Evolutionary conservation across 2,329 filamentous ascomycete genomes (phyloP).

Genomic region (Cercospora citrullina): DNA sequence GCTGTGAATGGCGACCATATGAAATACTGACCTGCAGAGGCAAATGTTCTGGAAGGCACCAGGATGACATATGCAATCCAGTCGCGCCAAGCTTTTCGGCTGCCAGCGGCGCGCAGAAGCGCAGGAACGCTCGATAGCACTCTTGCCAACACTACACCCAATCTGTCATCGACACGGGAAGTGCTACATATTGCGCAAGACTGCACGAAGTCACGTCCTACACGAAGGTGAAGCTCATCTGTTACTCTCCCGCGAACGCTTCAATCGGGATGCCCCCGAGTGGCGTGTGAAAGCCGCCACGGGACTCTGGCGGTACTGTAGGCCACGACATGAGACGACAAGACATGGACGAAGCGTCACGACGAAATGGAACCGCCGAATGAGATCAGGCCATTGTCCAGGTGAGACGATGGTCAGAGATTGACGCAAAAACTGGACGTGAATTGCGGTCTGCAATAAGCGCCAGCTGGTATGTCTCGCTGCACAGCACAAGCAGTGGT

Average conservation of each 20-base stretch:
- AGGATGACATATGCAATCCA: slow-evolving; percentile 2
- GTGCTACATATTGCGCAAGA: not conserved
- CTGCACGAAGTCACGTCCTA: not conserved
- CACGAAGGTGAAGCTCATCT: too few species aligned
- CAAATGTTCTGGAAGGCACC: slow-evolving; percentile 8
- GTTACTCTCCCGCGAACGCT: too few species aligned
- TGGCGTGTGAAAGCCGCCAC: too few species aligned
- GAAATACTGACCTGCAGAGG: slow-evolving; percentile 5
- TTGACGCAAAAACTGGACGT: not conserved
- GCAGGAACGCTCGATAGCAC: not conserved
- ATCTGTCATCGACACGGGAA: not conserved
- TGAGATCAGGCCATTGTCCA: not conserved
- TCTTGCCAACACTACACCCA: not conserved
- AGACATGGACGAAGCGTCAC: not conserved
- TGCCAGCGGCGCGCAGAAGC: not conserved
- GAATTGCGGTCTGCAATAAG: not conserved
- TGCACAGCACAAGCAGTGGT: not conserved
- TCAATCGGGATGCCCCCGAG: too few species aligned
- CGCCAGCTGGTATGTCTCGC: not conserved
- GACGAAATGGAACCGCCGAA: not conserved
- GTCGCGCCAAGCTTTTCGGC: slow-evolving; percentile 1
- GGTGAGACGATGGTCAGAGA: not conserved
- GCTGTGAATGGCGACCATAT: not conserved
- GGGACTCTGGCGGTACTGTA: not conserved
- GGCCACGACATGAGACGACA: not conserved